Percentiles rank a stretch among this genome's conserved stretches.
phyloP scores from a whole-genome alignment of 2,329 filamentous ascomycete genomes.

The Beauveria sp. region DNA sequence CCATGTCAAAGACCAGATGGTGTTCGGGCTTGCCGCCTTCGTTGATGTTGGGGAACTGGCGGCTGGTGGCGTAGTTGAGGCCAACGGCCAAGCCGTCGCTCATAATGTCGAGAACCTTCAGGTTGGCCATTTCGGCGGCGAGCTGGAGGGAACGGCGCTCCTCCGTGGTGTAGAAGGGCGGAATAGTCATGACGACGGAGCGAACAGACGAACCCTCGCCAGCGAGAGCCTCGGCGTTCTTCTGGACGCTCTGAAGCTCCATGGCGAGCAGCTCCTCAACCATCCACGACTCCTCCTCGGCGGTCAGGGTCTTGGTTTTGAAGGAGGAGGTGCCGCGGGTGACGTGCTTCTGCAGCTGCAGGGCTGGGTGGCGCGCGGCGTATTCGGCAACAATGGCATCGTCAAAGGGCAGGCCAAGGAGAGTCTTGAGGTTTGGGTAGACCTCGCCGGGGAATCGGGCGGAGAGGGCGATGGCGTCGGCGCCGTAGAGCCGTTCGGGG shows the following conservation, averaged over 20 bases:
- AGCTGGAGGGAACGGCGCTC: slow-evolving; percentile 81
- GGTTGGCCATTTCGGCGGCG: slow-evolving; percentile 78
- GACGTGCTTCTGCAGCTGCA: slow-evolving; percentile 57
- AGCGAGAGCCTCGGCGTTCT: slow-evolving; percentile 78
- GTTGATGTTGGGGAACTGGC: slow-evolving; percentile 78
- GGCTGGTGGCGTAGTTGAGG: slow-evolving; percentile 86
- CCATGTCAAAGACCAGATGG: slow-evolving; percentile 96
- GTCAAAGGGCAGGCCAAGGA: slow-evolving; percentile 67
- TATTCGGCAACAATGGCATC: slow-evolving; percentile 62
- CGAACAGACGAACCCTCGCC: slow-evolving; percentile 66
- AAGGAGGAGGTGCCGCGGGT: slow-evolving; percentile 68
- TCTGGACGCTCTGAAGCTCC: slow-evolving; percentile 86
- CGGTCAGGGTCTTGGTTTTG: slow-evolving; percentile 61
- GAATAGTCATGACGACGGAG: slow-evolving; percentile 82
- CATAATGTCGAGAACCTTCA: slow-evolving; percentile 77
- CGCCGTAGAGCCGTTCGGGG: slow-evolving; percentile 86
- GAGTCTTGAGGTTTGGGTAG: slow-evolving; percentile 85
- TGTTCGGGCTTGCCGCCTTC: slow-evolving; percentile 82
- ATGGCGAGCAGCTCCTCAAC: slow-evolving; percentile 94
- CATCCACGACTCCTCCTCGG: slow-evolving; percentile 59
- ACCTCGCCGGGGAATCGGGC: slow-evolving; percentile 88
- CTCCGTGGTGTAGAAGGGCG: slow-evolving; percentile 81
- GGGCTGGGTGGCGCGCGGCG: slow-evolving; percentile 65
- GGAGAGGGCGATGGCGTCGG: slow-evolving; percentile 80
- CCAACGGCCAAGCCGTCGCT: slow-evolving; percentile 90